Base-by-base conservation (phyloP, 106 monocot genomes). In the Narthecium ossifragum region DNA sequence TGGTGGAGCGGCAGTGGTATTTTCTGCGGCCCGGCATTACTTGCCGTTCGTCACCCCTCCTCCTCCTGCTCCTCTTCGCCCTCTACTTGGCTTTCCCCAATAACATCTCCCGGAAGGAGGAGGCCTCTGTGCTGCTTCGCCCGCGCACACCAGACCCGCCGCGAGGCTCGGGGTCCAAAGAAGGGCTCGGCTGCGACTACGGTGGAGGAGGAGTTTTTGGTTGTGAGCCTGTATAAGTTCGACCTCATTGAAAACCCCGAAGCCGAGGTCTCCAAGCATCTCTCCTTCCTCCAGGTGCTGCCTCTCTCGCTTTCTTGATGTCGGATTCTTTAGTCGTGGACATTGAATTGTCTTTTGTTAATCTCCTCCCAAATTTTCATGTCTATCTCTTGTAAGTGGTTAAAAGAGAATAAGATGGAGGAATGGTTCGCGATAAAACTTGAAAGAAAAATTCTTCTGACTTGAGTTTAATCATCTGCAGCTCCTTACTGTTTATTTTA, bases 141-240 rank as follows among this genome's bases (percentile, higher is more conserved):
- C 4, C 41, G 41, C 41, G 41, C 41, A 41, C 41, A 41, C 2
- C 41, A 2, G 17, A 8, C 41, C 1, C 1, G 41, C 2, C 14
- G 10, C 41, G 41, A 5, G 36, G 2, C 41, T 41, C 41, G 41
- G 14, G 2, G 41, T 41, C 14, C 2, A 1, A 17, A 41, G 11
- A 17, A 41, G 41, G 3, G 14, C 14, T 11, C 17, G 41, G 41
- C 41, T 11, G 2, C 41, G 41, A 17, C 7, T 11, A 17, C 3
- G 7, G 41, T 5, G 37, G 22, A 38, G 50, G 61, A 63, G 9
- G 83, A 75, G 1, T 96, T 80, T 60, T 66, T 79, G 63, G 94
- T 96, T 2, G 80, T 86, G 26, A 96, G 73, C 65, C 86, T 96
- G 62, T 96, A 96, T 33, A 90, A 78, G 61, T 78, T 96, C 47